Base-by-base conservation (phyloP, 208 protist species). In the Leishmania tropica region DNA sequence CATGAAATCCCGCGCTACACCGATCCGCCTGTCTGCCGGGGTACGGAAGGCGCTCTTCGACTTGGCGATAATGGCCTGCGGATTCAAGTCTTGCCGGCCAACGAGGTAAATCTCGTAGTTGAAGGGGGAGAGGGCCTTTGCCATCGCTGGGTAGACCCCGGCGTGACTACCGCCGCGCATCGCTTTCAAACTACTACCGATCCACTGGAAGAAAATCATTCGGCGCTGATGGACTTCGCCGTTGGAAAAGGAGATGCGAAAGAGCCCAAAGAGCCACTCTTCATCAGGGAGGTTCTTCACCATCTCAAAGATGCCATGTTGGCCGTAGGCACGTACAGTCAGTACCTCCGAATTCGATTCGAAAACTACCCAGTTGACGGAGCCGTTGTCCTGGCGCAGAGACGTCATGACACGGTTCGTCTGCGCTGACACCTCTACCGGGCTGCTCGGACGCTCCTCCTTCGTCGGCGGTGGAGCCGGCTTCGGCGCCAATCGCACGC, bases 141-240 rank as follows among this genome's bases (percentile, higher is more conserved):
- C 83, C 90, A 97, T 94, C 1, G 83, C 85, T 2, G 92, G 89
- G 82, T 94, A 95, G 15, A 95, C 77, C 15, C 86, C 89, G 1
- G 75, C 8, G 19, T 75, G 62, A 15, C 84, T 64, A 19, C 51
- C 35, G n/a, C 81, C 42, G 13, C 89, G 83, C 40, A 96, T 88
- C 10, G 88, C 72, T 60, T 86, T 86, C 24, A 94, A 83, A 48
- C 92, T 89, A 76, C 81, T 93, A 45, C 94, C 94, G 75, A 95
- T 95, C 89, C 92, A 97, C 83, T 96, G 93, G 85, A 97, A 93
- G 80, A 94, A 95, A 37, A 97, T 91, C 24, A 95, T 79, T 2
- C 90, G 89, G 19, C 88, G 85, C 78, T 91, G 72, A 1, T 87
- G 81, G 24, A 85, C 76, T 31, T 87, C 64, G 48, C 85, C 83